Conservation (phyloP, 441 rosid genomes). For the Erodium moschatum region DNA sequence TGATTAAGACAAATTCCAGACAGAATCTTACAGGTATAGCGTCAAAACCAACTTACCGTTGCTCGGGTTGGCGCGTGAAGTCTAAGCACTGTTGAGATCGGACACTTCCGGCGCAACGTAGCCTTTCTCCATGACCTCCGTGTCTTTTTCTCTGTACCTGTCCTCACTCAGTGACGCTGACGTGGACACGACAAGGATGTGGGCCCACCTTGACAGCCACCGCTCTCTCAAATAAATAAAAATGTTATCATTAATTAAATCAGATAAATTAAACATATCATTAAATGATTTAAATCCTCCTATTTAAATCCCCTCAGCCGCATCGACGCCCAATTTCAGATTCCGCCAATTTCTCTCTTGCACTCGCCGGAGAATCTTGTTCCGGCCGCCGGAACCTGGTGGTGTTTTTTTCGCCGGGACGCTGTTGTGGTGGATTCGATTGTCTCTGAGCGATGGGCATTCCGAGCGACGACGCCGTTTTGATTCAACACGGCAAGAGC, state of each 20-base stretch:
- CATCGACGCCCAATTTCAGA: neutral
- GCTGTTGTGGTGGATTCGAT: neutral
- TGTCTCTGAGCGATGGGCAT: constrained; percentile 32
- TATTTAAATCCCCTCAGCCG: neutral
- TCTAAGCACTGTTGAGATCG: neutral
- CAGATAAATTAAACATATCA: neutral
- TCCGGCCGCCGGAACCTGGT: neutral
- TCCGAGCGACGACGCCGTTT: constrained; percentile 42
- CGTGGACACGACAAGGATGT: constrained; percentile 1
- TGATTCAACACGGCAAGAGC: constrained; percentile 27
- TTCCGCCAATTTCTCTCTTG: neutral
- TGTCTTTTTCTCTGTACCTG: neutral
- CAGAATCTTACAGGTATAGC: neutral
- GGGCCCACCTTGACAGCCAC: constrained; percentile 5
- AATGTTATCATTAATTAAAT: too few relatives aligned
- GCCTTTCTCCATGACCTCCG: neutral
- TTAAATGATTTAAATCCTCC: neutral
- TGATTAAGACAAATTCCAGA: neutral
- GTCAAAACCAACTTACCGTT: neutral
- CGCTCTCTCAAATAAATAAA: neutral
- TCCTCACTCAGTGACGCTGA: neutral
- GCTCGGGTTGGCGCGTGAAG: neutral
- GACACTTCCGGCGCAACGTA: too few relatives aligned
- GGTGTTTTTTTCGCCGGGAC: too few relatives aligned
- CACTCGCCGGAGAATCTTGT: neutral